Conservation (phyloP, 2,329 filamentous ascomycete genomes). For the Cordyceps farinosa region DNA sequence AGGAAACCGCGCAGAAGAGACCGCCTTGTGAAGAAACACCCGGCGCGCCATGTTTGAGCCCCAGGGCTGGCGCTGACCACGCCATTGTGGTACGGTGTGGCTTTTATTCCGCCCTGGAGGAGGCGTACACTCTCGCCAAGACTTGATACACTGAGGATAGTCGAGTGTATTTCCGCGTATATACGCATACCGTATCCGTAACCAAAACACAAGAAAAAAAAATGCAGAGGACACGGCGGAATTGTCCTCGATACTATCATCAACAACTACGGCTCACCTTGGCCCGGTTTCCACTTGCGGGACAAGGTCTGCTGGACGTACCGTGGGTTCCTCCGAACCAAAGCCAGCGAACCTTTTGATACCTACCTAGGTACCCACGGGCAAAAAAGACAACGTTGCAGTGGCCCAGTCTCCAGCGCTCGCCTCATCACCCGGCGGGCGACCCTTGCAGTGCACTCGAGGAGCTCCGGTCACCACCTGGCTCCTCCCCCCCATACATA, state of each 20-base stretch:
- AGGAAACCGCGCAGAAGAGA: too few species aligned
- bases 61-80: background rate
- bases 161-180: too few species aligned
- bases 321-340: too few species aligned
- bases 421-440: background rate
- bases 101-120: background rate
- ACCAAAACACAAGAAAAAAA: too few species aligned
- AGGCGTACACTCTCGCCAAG: background rate
- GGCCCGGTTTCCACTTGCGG: too few species aligned
- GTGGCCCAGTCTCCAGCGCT: background rate
- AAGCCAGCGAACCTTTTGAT: background rate
- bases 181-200: too few species aligned
- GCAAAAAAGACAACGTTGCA: constrained; percentile 1
- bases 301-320: too few species aligned
- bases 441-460: background rate
- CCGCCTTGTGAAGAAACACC: too few species aligned
- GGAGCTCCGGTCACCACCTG: background rate
- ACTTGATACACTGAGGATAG: background rate
- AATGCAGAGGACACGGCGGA: too few species aligned
- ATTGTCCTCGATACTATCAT: too few species aligned
- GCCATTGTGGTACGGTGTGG: background rate
- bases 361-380: background rate
- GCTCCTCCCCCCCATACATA: background rate
- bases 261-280: background rate
- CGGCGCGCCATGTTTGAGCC: background rate